Evolutionary conservation across 129 eudicot genomes (phyloP), one percentile per base, ranked within the genome.

Genomic region (Artemisia tridentata): DNA sequence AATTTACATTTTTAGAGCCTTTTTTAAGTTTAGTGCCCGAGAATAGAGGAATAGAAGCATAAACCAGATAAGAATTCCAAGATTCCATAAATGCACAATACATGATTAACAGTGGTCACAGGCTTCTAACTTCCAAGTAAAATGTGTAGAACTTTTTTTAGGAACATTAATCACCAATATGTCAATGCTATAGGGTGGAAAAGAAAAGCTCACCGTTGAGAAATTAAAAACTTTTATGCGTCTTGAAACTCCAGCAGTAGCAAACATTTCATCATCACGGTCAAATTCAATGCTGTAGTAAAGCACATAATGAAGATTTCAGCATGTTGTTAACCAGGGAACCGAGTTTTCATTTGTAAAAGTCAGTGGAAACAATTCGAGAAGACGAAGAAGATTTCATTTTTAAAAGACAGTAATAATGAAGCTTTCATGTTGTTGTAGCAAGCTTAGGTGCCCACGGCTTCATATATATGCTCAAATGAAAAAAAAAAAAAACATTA

Each of bases 231-330:
- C 84, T 72, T 87, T 87, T 66, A 87, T 87, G 59, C 85, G 80
- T 71, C 87, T 79, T 69, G 93, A 87, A 77, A 87, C 93, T 7
- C 89, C 93, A 79, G 93, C 93, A 53, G 93, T 87, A 80, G 93
- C 93, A 84, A 87, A 83, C 63, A 84, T 16, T 74, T 84, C 93
- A 79, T 87, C 93, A 80, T 87, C 93, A 16, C 89, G 80, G 63
- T 87, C 87, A 80, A 84, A 87, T 68, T 87, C 93, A 73, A 87
- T 87, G 81, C 93, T 87, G 82, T 65, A 50, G 67, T 48, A 50
- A 71, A 52, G 52, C 67, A 74, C 48, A 76, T 41, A 18, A 50
- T 59, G 75, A 68, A 61, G 63, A 75, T 11, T 23, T 49, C 21
- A 48, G 70, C 20, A 56, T 41, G 6, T 45, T 57, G 56, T 58